Evolutionary conservation across 2,329 filamentous ascomycete genomes (phyloP).

Genomic region (Penicillium sp.): DNA sequence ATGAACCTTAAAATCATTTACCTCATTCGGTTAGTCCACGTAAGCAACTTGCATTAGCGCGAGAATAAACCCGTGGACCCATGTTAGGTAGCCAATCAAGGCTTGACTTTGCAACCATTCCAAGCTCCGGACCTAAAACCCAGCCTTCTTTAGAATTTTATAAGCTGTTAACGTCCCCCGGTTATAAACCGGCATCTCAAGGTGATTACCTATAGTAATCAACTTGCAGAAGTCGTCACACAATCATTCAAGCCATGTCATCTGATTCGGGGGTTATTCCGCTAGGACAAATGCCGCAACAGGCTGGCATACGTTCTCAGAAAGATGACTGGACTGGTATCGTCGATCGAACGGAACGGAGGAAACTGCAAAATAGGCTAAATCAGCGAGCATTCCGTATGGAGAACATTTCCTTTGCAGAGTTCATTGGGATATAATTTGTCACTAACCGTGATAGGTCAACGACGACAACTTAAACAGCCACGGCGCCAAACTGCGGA

Average conservation of each 20-base stretch:
- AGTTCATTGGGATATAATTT: not conserved
- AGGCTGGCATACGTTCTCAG: conserved; percentile 4
- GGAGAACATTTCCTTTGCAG: not conserved
- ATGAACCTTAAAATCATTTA: not conserved
- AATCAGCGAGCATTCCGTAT: conserved; percentile 35
- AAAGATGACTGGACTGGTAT: conserved; percentile 36
- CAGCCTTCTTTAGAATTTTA: not conserved
- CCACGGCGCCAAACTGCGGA: not conserved
- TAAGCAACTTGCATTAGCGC: conserved; percentile 11
- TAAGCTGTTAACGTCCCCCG: not conserved
- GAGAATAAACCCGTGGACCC: not conserved
- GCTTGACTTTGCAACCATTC: not conserved
- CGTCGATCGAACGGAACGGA: conserved; percentile 30
- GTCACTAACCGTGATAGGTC: not conserved
- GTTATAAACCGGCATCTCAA: not conserved
- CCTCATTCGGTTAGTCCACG: not conserved
- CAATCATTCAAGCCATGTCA: not conserved
- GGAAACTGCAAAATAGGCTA: conserved; percentile 38
- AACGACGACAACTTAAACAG: not conserved
- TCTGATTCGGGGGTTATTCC: conserved; percentile 10
- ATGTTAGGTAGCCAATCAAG: not conserved
- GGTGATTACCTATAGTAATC: not conserved
- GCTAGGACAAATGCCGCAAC: conserved; percentile 17
- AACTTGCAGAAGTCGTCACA: not conserved
- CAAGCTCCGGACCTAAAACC: not conserved